Percentiles rank a stretch among this genome's conserved stretches.
Conservation (phyloP, 2,329 filamentous ascomycete genomes). For the Aureobasidium vineae region DNA sequence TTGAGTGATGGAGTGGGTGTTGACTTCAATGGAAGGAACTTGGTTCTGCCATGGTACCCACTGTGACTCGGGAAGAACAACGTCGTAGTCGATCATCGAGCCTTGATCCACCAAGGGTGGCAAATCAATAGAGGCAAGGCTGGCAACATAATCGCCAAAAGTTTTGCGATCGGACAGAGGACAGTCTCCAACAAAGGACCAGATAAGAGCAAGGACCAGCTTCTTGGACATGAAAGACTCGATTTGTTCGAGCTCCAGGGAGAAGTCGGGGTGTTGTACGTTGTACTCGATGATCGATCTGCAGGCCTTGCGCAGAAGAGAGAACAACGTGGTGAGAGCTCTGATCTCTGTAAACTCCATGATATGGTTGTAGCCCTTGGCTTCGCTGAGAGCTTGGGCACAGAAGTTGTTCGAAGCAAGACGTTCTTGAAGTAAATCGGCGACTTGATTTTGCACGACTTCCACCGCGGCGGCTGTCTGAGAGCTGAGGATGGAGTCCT, state of each 20-base stretch:
- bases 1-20: constrained; percentile 96
- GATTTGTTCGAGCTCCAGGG: constrained; percentile 83
- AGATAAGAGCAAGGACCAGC: constrained; percentile 85
- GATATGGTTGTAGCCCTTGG: constrained; percentile 82
- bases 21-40: constrained; percentile 92
- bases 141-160: constrained; percentile 82
- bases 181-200: constrained; percentile 95
- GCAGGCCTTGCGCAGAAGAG: constrained; percentile 89
- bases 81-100: constrained; percentile 95
- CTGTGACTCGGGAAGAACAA: constrained; percentile 78
- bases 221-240: constrained; percentile 93
- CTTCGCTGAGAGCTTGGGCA: constrained; percentile 70
- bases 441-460: constrained; percentile 76
- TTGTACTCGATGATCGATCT: constrained; percentile 96
- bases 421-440: constrained; percentile 72
- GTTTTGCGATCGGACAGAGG: constrained; percentile 80
- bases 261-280: constrained; percentile 88
- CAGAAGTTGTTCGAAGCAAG: constrained; percentile 80
- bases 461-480: constrained; percentile 62
- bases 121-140: constrained; percentile 80
- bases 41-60: constrained; percentile 95
- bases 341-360: constrained; percentile 97
- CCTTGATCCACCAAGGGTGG: constrained; percentile 58
- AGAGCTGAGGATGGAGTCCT: constrained; percentile 76
- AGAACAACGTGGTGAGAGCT: constrained; percentile 90